Percentiles rank a stretch among this genome's conserved stretches.
Conservation (phyloP, 495 filamentous ascomycete species). For the Baudoinia panamericana region DNA sequence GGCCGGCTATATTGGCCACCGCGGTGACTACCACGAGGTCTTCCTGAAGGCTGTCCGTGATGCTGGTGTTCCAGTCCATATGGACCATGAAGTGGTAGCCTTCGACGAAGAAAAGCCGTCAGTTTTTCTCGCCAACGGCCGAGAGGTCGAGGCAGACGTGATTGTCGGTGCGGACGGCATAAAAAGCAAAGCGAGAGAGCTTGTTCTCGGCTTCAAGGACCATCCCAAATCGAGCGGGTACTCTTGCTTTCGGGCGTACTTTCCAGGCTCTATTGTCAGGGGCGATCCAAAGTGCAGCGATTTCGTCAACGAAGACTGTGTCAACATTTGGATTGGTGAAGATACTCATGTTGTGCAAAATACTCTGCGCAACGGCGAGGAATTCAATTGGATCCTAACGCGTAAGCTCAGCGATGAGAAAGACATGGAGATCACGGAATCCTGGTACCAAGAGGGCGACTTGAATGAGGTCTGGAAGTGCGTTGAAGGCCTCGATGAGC, state of each 20-base stretch:
- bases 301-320: conserved; percentile 36
- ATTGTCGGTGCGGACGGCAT: conserved; percentile 37
- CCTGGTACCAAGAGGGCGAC: conserved; percentile 38
- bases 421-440: conserved; percentile 38
- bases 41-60: conserved; percentile 38
- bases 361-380: conserved; percentile 36
- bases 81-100: conserved; percentile 35
- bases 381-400: conserved; percentile 42
- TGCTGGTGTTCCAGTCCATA: conserved; percentile 36
- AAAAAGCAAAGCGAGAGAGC: conserved; percentile 5
- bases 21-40: conserved; percentile 40
- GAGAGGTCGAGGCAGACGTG: conserved; percentile 25
- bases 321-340: conserved; percentile 41
- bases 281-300: conserved; percentile 36
- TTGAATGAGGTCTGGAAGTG: conserved; percentile 35
- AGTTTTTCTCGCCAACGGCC: conserved; percentile 20
- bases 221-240: conserved; percentile 38
- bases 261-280: conserved; percentile 5
- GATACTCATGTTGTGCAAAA: conserved; percentile 39
- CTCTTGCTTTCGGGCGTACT: conserved; percentile 25
- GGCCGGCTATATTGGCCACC: conserved; percentile 42
- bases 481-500: conserved; percentile 31
- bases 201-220: conserved; percentile 28
- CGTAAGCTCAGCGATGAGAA: conserved; percentile 29
- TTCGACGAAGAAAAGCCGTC: conserved; percentile 35